These are phyloP conservation scores for Ocimum tenuiflorum DNA, from an alignment of 257 asterid species.

Conservation along the genomic window DNA sequence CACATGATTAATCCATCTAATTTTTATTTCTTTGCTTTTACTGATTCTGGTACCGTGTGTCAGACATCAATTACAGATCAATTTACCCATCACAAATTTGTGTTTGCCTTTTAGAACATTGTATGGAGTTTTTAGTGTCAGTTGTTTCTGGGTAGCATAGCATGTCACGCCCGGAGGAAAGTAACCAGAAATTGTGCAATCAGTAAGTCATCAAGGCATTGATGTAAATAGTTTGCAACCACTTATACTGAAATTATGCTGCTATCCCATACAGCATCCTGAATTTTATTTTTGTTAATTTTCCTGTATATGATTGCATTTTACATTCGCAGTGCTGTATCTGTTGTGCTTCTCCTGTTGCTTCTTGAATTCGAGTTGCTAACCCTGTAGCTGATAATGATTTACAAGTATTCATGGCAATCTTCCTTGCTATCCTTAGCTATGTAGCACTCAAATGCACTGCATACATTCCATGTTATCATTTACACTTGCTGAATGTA, in stretches of 20 bases:
- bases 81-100: background rate
- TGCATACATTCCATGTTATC: too few relatives aligned
- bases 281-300: background rate
- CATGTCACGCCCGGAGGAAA: background rate
- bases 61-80: background rate
- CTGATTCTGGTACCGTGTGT: background rate
- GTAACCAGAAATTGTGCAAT: constrained; percentile 3
- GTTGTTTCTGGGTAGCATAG: background rate
- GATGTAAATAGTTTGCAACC: background rate
- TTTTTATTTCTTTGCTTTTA: constrained; percentile 7
- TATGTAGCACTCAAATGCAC: too few relatives aligned
- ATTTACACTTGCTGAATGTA: too few relatives aligned
- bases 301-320: constrained; percentile 4
- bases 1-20: background rate
- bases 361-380: too few relatives aligned
- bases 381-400: too few relatives aligned
- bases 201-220: background rate
- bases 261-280: constrained; percentile 3
- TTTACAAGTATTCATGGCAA: too few relatives aligned
- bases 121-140: background rate
- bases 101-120: constrained; percentile 1
- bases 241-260: too few relatives aligned
- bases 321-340: background rate
- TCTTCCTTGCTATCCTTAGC: too few relatives aligned
- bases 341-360: background rate